Conservation (phyloP, 441 rosid species). For the Manihot esculenta region DNA sequence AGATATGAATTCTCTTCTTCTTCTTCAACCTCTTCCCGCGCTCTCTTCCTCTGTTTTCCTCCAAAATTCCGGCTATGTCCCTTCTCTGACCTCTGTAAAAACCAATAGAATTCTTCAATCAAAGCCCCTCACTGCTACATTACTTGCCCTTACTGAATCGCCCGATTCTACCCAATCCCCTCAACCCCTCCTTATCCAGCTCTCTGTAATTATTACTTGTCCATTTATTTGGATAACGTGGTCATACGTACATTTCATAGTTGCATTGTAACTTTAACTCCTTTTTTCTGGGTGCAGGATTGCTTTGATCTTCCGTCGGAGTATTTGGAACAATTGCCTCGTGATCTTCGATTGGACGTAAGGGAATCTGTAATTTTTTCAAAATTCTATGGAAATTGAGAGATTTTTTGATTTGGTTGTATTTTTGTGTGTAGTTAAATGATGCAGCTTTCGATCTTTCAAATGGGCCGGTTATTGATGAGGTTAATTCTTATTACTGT, state of each 20-base stretch:
- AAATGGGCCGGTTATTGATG: slow-evolving; percentile 72
- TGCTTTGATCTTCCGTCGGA: slow-evolving; percentile 82
- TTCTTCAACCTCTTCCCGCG: slow-evolving; percentile 36
- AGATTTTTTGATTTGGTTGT: slow-evolving; percentile 2
- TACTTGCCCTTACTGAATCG: slow-evolving; percentile 66
- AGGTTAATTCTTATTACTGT: slow-evolving; percentile 46
- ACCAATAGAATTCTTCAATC: slow-evolving; percentile 27
- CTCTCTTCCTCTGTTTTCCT: slow-evolving; percentile 28
- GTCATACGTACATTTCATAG: neutral
- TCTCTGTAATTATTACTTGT: slow-evolving; percentile 49
- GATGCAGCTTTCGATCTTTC: slow-evolving; percentile 98
- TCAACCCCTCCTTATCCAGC: slow-evolving; percentile 46
- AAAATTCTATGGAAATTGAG: neutral
- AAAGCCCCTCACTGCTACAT: slow-evolving; percentile 34
- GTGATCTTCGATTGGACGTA: slow-evolving; percentile 84
- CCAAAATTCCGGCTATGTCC: slow-evolving; percentile 23
- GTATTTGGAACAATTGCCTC: slow-evolving; percentile 63
- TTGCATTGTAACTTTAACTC: neutral
- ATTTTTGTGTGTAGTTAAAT: slow-evolving; percentile 48
- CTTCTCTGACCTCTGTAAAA: slow-evolving; percentile 26
- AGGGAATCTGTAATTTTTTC: slow-evolving; percentile 14
- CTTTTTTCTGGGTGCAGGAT: slow-evolving; percentile 47
- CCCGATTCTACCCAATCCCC: slow-evolving; percentile 60
- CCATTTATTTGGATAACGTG: neutral
- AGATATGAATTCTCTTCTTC: slow-evolving; percentile 40